Base-by-base conservation (phyloP, 805 yeast species). In the Saccharomycopsis fermentans region DNA sequence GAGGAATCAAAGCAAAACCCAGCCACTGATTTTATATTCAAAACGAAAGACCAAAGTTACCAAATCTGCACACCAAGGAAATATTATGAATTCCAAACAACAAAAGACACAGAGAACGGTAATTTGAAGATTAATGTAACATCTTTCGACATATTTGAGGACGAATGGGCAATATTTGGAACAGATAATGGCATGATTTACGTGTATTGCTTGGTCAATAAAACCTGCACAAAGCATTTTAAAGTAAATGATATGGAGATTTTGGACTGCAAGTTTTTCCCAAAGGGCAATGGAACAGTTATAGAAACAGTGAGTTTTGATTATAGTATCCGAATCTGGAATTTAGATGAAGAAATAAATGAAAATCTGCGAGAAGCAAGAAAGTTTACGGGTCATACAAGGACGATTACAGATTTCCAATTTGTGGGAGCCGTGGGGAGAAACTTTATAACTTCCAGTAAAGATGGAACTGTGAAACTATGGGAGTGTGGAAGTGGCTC, bases 401-500 rank as follows among this genome's bases (percentile, higher is more conserved):
- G 69, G 2, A 69, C 75, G 14, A 72, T 84, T 12, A 78, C 81
- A 1, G 84, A 75, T 62, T 60, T 80, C 1, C 75, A 69, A 16
- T 29, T 55, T 2, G 64, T 84, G 61, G 70, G 87, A 19, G 90
- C 82, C 0, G 71, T 79, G 17, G 95, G 96, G 0, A 71, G 92
- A 47, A 86, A 87, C 65, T 72, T 88, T 59, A 62, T 85, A 19
- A 77, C 85, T 6, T 71, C 82, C 11, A 76, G 81, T 6, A 55
- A 62, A 4, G 87, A 82, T 67, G 88, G 88, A 0, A 65, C 79
- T 0, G 72, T 84, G 1, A 74, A 71, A 50, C 65, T 88, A 39
- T 87, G 90, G 91, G 92, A 86, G 64, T 80, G 89, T 67, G 84
- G 87, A 0, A 65, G 77, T 1, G 89, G 84, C 1, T 56, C 65